Evolutionary conservation across 1,284 basidiomycete genomes (phyloP).

Genomic region (Puccinia polysora): DNA sequence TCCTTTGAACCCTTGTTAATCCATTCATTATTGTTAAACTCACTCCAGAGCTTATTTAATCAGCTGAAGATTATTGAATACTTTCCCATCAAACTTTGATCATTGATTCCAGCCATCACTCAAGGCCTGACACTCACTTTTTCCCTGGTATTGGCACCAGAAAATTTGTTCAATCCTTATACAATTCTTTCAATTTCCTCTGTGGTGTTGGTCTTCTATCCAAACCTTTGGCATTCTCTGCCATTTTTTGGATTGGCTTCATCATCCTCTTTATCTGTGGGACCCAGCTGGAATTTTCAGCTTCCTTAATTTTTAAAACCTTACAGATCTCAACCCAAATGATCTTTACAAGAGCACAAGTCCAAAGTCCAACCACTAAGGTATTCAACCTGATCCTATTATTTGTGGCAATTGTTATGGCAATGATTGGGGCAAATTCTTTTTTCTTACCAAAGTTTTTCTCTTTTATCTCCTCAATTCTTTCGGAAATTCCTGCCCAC

Average conservation of each 20-base stretch:
- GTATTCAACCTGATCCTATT: slow-evolving; percentile 6
- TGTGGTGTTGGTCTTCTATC: slow-evolving; percentile 28
- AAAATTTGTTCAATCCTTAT: slow-evolving; percentile 31
- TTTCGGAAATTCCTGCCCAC: too few species aligned
- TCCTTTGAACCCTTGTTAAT: not conserved
- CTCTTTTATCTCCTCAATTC: too few species aligned
- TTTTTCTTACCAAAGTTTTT: slow-evolving; percentile 22
- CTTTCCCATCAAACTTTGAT: not conserved
- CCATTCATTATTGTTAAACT: not conserved
- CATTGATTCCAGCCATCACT: not conserved
- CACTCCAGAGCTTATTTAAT: not conserved
- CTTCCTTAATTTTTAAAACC: slow-evolving; percentile 29
- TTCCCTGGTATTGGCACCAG: slow-evolving; percentile 15
- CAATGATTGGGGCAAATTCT: slow-evolving; percentile 18
- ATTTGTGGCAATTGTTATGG: slow-evolving; percentile 21
- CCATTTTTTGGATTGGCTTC: slow-evolving; percentile 23
- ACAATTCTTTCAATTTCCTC: slow-evolving; percentile 35
- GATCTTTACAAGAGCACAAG: slow-evolving; percentile 8
- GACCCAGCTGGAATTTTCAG: slow-evolving; percentile 13
- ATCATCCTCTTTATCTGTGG: slow-evolving; percentile 18
- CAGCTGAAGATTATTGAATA: not conserved
- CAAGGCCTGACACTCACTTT: not conserved
- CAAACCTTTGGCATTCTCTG: slow-evolving; percentile 39
- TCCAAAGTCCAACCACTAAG: not conserved
- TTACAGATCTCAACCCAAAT: slow-evolving; percentile 22